Base-by-base conservation (phyloP, 805 yeast genomes). In the Myxozyma udenii region DNA sequence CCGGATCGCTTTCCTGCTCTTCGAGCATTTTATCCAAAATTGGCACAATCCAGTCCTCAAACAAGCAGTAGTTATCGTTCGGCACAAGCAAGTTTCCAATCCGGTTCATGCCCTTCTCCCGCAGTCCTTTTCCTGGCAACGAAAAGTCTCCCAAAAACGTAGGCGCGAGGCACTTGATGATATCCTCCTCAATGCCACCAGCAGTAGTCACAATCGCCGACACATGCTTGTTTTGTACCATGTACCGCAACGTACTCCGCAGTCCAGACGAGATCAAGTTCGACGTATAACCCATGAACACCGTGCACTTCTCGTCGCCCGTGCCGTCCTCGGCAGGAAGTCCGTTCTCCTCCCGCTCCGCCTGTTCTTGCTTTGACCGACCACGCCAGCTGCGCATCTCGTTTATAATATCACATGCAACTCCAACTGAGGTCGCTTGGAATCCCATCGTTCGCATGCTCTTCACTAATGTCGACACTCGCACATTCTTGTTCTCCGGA, bases 41-140 rank as follows among this genome's bases (percentile, higher is more conserved):
- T 32, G 99, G 99, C 30, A 93, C 95, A 61, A 95, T 87, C 98
- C 98, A 93, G 69, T 95, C 98, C 72, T 93, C 99, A 66, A 93
- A 93, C 66, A 81, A 83, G 74, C 98, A 91, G 74, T 93, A 93
- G 74, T 93, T 93, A 69, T 93, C 98, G 68, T 93, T 93, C 50
- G 99, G 99, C 46, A 93, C 98, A 62, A 93, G 77, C 69, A 93
- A 76, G 69, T 93, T 95, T 58, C 99, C 99, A 64, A 95, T 93
- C 72, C 99, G 84, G 75, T 93, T 93, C 85, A 93, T 83, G 58
- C 99, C 99, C 69, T 89, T 84, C 45, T 88, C 96, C 70, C 99
- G 82, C 58, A 93, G 78, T 43, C 77, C 75, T 51, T 82, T 75
- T 54, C 99, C 99, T 14, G 83, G 80, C 61, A 91, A 75, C 40